Evolutionary conservation across 768 basidiomycete species (phyloP), one percentile per base, ranked within the genome.

Genomic region (Hydnomerulius pinastri): DNA sequence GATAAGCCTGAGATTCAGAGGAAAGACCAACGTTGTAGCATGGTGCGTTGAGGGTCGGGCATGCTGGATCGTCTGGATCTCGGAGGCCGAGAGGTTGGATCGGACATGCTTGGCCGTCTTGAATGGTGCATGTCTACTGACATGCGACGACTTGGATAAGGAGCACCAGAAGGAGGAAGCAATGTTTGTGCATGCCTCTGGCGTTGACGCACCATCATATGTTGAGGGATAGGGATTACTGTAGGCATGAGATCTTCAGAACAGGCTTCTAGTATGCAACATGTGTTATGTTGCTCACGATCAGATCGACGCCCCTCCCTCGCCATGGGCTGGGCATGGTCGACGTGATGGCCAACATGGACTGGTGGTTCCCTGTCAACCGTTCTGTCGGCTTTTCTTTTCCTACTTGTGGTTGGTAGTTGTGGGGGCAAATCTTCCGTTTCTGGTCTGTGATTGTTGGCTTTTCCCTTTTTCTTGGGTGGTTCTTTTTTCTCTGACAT

Each of bases 21-120:
- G 51, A 40, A 42, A 32, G 17, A 60, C 83, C 54, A 70, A 90
- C 88, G 85, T 62, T 90, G 79, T 33, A 90, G 64, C 77, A 89
- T 82, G 15, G 77, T 78, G 46, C 79, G 71, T 37, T 73, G 72
- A 15, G 72, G 71, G 17, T 54, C 45, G 43, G 61, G 62, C 39
- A 62, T 52, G 33, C 58, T 66, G 12, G 54, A 51, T 45, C 59
- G 63, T 43, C 57, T 63, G 28, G 58, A 53, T 56, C 62, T 56
- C 41, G 59, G 57, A 37, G 66, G 56, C 40, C 56, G 65, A 18
- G 63, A 58, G 42, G 56, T 43, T 28, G 57, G 35, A 47, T 55
- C 55, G 11, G 64, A 32, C 33, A 56, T 25, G 45, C 59, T 59
- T 17, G 65, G 45, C 41, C 51, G 62, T 39, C 63, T 60, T 9